These are phyloP conservation scores for Fibroporia radiculosa DNA, from an alignment of 768 basidiomycete genomes.

Conservation along the genomic window DNA sequence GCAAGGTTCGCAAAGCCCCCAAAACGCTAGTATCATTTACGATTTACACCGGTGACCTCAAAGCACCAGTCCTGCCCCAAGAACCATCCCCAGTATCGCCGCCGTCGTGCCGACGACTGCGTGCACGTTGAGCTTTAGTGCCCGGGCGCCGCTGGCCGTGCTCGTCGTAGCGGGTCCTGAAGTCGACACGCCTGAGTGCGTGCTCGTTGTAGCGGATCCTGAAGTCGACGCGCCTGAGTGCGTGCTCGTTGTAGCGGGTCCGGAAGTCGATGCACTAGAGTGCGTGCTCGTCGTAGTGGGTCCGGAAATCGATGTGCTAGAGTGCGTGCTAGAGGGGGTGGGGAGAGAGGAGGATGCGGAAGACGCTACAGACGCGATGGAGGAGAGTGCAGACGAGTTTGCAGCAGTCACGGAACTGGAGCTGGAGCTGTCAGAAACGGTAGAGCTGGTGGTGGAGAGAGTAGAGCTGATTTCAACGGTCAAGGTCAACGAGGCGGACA, in stretches of 20 bases:
- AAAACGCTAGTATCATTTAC: no score
- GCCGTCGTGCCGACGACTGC: neutral
- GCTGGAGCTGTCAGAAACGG: slow-evolving; percentile 2
- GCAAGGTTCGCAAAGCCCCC: no score
- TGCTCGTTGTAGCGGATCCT: neutral
- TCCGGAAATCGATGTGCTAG: neutral
- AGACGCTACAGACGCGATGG: slow-evolving; percentile 1
- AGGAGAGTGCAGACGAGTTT: slow-evolving; percentile 2
- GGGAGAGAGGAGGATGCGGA: neutral
- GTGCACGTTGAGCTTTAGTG: neutral
- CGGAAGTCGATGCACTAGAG: neutral
- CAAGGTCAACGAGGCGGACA: neutral
- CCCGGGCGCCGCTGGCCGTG: slow-evolving; percentile 3
- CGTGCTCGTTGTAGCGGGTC: neutral
- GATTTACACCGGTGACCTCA: no score
- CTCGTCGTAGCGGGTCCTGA: neutral
- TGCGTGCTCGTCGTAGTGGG: no score
- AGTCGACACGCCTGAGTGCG: neutral
- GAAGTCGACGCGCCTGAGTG: neutral
- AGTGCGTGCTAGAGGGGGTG: no score
- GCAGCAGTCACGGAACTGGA: neutral
- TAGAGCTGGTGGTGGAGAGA: neutral
- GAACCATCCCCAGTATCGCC: no score
- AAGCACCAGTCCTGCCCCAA: no score
- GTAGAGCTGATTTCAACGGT: slow-evolving; percentile 6